Conservation (phyloP, 1,139 yeast genomes). For the Sugiyamaella novakii region DNA sequence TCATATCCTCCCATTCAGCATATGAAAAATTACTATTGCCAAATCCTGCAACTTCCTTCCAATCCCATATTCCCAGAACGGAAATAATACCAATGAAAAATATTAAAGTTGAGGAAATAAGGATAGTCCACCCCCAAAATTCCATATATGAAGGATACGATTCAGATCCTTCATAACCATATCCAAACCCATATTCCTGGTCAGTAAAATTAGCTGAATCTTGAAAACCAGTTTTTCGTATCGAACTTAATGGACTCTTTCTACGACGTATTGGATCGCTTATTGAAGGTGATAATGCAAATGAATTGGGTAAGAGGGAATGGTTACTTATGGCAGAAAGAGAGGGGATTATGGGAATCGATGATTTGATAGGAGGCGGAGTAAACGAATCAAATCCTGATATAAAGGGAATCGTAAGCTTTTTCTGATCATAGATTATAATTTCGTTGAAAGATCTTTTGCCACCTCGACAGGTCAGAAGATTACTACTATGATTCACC, state of each 20-base stretch:
- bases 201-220: conserved; percentile 17
- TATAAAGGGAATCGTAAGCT: neutral
- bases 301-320: neutral
- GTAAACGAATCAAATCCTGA: conserved; percentile 1
- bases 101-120: conserved; percentile 35
- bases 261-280: conserved; percentile 7
- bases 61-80: conserved; percentile 34
- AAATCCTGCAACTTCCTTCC: conserved; percentile 7
- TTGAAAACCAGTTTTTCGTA: conserved; percentile 4
- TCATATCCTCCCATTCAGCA: conserved; percentile 36
- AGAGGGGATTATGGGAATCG: neutral
- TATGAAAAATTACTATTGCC: conserved; percentile 13
- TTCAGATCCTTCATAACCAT: conserved; percentile 20
- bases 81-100: conserved; percentile 36
- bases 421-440: neutral
- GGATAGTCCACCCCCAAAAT: conserved; percentile 36
- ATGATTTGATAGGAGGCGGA: no score
- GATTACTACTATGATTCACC: neutral
- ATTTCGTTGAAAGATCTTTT: neutral
- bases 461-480: neutral
- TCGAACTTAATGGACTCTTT: conserved; percentile 3
- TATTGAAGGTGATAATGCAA: neutral
- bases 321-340: neutral
- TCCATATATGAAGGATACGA: conserved; percentile 12
- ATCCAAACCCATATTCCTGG: conserved; percentile 10